Evolutionary conservation across 768 basidiomycete genomes (phyloP), one percentile per base, ranked within the genome.

Genomic region (Asterophora parasitica): DNA sequence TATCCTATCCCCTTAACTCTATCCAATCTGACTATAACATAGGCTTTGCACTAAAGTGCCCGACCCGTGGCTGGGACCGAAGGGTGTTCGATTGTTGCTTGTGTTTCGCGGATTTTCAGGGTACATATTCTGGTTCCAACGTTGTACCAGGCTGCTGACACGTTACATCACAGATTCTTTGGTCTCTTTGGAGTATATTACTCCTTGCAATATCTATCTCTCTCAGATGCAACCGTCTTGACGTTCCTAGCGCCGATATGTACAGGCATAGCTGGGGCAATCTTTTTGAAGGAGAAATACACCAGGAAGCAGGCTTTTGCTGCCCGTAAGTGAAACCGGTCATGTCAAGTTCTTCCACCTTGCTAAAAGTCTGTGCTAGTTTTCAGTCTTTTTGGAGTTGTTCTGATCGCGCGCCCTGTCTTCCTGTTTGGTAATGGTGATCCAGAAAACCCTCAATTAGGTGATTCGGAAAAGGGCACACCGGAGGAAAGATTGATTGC

Each of bases 381-480:
- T 7, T 73, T 76, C 39, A 85, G 88, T 62, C 72, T 94, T 27
- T 35, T 77, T 7, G 92, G 92, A 0, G 89, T 92, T 7, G 62
- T 93, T 11, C 71, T 92, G 7, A 90, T 96, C 42, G 88, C 91
- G 9, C 74, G 88, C 30, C 92, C 92, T 0, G 67, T 74, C 0
- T 80, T 82, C 43, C 55, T 96, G 6, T 94, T 96, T 55, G 85
- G 83, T 3, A 46, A 51, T 46, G 41, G 43, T 50, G 8, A 52
- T 10, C 2, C 27, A n/a, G 32, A 37, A n/a, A 20, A 33, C 6
- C 26, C 41, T 33, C 32, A 50, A 19, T 65, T 61, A 71, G 58
- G 65, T 26, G 26, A 46, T 16, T 36, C 46, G 0, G 62, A 63
- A 10, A 61, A 62, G 39, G 67, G 55, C 0, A 63, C 63, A 12